Percentiles rank a stretch among this genome's conserved stretches.
Evolutionary conservation across 805 yeast species (phyloP).

Genomic region (Cyberlindnera mycetangii): DNA sequence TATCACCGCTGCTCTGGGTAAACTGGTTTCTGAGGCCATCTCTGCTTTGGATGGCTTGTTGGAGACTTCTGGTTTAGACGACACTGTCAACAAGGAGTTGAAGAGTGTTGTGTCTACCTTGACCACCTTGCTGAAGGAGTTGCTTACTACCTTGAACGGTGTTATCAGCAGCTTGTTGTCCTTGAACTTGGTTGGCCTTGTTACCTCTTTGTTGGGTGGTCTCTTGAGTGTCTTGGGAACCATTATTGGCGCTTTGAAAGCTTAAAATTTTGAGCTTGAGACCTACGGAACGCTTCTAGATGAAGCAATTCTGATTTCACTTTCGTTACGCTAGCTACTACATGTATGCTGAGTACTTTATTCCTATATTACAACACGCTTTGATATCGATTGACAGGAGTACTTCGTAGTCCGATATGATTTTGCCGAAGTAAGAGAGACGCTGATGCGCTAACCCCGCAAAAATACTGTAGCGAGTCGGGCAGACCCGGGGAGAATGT

Average conservation of each 20-base stretch:
- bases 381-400: no score
- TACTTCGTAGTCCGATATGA: no score
- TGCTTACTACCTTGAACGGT: slow-evolving; percentile 7
- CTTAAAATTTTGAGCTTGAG: neutral
- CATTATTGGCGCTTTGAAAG: neutral
- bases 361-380: no score
- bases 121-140: slow-evolving; percentile 2
- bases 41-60: slow-evolving; percentile 11
- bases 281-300: neutral
- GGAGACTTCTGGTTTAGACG: slow-evolving; percentile 9
- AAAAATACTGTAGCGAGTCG: no score
- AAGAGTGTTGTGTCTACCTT: slow-evolving; percentile 1
- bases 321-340: no score
- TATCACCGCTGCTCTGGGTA: slow-evolving; percentile 10
- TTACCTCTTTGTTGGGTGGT: slow-evolving; percentile 17
- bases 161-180: slow-evolving; percentile 8
- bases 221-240: slow-evolving; percentile 7
- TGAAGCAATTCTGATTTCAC: no score
- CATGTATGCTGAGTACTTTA: no score
- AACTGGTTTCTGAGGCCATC: slow-evolving; percentile 10
- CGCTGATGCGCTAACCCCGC: no score
- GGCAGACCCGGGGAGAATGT: no score
- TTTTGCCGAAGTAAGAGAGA: no score
- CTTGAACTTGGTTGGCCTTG: slow-evolving; percentile 19
- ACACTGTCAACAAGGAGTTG: slow-evolving; percentile 5